These are phyloP conservation scores for Taphrina wiesneri DNA, from an alignment of 1,139 yeast species.

Conservation along the genomic window DNA sequence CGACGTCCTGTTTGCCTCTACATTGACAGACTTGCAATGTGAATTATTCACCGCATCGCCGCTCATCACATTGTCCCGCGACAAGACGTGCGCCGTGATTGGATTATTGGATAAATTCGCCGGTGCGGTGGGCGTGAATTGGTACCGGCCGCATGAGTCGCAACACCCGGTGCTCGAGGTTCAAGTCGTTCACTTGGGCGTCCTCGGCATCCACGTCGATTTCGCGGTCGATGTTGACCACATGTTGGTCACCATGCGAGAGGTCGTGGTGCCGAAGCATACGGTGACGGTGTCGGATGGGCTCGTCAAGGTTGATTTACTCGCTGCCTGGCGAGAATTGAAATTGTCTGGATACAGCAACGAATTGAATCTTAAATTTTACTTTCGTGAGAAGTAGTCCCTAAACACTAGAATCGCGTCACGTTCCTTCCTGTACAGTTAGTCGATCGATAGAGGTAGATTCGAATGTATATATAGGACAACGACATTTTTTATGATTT, in stretches of 20 bases:
- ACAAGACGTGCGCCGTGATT: conserved; percentile 3
- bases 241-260: conserved; percentile 7
- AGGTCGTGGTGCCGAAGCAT: conserved; percentile 4
- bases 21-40: neutral
- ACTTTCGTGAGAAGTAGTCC: neutral
- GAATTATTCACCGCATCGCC: conserved; percentile 14
- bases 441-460: neutral
- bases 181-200: conserved; percentile 9
- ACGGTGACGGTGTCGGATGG: neutral
- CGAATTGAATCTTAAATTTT: conserved; percentile 10
- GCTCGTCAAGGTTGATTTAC: neutral
- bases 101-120: conserved; percentile 15
- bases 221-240: neutral
- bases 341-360: conserved; percentile 7
- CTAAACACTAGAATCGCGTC: too few relatives aligned
- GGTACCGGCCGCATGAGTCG: neutral
- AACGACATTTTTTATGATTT: neutral
- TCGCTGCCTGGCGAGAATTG: conserved; percentile 1
- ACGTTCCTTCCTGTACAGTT: neutral
- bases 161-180: conserved; percentile 12
- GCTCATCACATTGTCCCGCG: neutral
- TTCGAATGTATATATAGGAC: neutral
- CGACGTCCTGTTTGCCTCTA: neutral
- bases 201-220: conserved; percentile 9
- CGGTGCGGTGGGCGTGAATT: conserved; percentile 5